Conservation (phyloP, 352 stramenopile species). For the Phytophthora pseudosyringae region DNA sequence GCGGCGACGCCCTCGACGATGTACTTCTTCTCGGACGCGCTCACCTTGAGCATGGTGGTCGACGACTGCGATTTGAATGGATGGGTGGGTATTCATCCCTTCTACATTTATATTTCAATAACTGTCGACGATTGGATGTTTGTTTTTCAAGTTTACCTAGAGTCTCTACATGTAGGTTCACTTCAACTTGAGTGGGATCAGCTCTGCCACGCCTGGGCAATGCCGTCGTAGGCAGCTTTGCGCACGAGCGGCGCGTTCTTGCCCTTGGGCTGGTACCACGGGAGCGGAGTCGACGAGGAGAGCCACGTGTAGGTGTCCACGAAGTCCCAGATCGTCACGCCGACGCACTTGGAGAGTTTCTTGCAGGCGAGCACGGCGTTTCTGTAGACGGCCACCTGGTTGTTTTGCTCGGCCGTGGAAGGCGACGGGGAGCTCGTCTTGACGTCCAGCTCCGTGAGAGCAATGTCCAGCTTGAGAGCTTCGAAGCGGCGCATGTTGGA, state of each 20-base stretch:
- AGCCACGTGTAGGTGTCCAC: constrained; percentile 30
- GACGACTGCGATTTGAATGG: constrained; percentile 8
- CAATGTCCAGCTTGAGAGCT: constrained; percentile 23
- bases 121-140: too few species aligned
- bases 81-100: not conserved
- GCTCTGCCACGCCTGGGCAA: constrained; percentile 12
- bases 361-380: constrained; percentile 28
- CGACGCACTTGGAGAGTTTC: constrained; percentile 22
- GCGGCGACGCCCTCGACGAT: constrained; percentile 76
- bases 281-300: constrained; percentile 15
- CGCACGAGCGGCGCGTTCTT: constrained; percentile 20
- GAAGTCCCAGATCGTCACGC: constrained; percentile 26
- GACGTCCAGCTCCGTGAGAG: constrained; percentile 31
- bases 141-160: too few species aligned
- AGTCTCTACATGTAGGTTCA: too few species aligned
- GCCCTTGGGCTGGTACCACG: constrained; percentile 25
- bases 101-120: too few species aligned
- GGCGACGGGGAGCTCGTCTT: constrained; percentile 19
- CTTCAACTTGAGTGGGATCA: too few species aligned
- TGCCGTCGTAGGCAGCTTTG: constrained; percentile 30
- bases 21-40: constrained; percentile 73
- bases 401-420: constrained; percentile 13
- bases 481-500: constrained; percentile 29
- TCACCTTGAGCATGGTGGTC: constrained; percentile 78
- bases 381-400: constrained; percentile 21